phyloP scores from a whole-genome alignment of 768 basidiomycete species.

The Crepidotus variabilis region DNA sequence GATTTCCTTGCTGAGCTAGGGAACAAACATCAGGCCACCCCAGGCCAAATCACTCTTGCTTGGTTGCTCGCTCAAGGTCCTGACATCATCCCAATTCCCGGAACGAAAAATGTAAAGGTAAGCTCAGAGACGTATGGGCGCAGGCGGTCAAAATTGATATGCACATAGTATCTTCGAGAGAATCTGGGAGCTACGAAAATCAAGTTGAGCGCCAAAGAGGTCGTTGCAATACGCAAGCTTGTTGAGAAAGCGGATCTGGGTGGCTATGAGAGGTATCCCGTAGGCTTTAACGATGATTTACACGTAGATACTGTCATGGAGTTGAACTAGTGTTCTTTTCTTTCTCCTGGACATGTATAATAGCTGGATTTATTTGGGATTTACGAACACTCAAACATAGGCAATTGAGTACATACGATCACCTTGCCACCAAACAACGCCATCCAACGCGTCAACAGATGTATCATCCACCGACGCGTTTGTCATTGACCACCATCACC shows the following conservation, averaged over 20 bases:
- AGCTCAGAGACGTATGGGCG: neutral
- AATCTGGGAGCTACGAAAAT: slow-evolving; percentile 33
- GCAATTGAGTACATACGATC: too few species aligned
- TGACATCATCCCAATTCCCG: slow-evolving; percentile 46
- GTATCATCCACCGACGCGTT: neutral
- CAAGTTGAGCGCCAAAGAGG: slow-evolving; percentile 28
- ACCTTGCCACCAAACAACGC: neutral
- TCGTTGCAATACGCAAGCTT: slow-evolving; percentile 29
- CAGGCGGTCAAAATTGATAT: neutral
- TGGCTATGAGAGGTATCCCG: slow-evolving; percentile 28
- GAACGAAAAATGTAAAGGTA: slow-evolving; percentile 38
- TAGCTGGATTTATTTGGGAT: too few species aligned
- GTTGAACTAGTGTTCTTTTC: too few species aligned
- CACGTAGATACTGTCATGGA: slow-evolving; percentile 24
- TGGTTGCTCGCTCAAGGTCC: slow-evolving; percentile 46
- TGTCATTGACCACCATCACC: neutral
- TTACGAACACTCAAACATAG: too few species aligned
- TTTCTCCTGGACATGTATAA: neutral
- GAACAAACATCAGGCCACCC: slow-evolving; percentile 34
- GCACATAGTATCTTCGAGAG: slow-evolving; percentile 34
- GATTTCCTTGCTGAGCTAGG: slow-evolving; percentile 35
- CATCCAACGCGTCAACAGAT: neutral
- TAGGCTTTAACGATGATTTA: slow-evolving; percentile 13
- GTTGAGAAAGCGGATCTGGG: slow-evolving; percentile 26
- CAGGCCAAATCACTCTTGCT: slow-evolving; percentile 44